Evolutionary conservation across 1,284 basidiomycete genomes (phyloP).

Genomic region (Xerocomus amazonicus): DNA sequence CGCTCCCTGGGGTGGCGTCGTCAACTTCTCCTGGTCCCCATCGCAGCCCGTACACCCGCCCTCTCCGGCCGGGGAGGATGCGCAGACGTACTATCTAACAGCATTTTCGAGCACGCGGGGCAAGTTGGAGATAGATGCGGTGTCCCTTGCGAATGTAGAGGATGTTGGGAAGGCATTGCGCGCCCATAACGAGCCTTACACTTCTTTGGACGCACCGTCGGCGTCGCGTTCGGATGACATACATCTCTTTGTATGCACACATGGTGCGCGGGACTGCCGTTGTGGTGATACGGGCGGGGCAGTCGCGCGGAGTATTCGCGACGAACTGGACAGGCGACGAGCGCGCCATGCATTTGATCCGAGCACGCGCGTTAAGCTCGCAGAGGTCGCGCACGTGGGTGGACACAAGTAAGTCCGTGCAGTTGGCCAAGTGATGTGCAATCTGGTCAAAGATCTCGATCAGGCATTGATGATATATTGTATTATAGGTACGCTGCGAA

Average conservation of each 20-base stretch:
- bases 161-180: constrained; percentile 40
- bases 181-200: constrained; percentile 29
- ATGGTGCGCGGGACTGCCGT: constrained; percentile 66
- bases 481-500: constrained; percentile 73
- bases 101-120: constrained; percentile 48
- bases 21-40: constrained; percentile 57
- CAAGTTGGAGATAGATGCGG: constrained; percentile 44
- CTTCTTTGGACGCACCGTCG: background rate
- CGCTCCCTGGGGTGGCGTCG: constrained; percentile 46
- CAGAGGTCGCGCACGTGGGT: constrained; percentile 76
- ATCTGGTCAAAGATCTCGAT: background rate
- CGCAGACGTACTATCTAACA: constrained; percentile 39
- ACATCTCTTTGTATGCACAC: constrained; percentile 71
- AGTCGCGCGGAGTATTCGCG: constrained; percentile 42
- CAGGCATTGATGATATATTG: constrained; percentile 5
- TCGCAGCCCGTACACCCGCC: constrained; percentile 18
- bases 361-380: constrained; percentile 41
- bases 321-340: constrained; percentile 39
- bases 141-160: constrained; percentile 48
- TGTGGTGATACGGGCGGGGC: constrained; percentile 65
- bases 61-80: background rate
- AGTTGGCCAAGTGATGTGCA: background rate
- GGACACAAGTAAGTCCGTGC: constrained; percentile 68
- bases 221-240: constrained; percentile 29
- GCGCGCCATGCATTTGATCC: constrained; percentile 21